Conservation (phyloP, 257 asterid genomes). For the Thymus mandschuricus region DNA sequence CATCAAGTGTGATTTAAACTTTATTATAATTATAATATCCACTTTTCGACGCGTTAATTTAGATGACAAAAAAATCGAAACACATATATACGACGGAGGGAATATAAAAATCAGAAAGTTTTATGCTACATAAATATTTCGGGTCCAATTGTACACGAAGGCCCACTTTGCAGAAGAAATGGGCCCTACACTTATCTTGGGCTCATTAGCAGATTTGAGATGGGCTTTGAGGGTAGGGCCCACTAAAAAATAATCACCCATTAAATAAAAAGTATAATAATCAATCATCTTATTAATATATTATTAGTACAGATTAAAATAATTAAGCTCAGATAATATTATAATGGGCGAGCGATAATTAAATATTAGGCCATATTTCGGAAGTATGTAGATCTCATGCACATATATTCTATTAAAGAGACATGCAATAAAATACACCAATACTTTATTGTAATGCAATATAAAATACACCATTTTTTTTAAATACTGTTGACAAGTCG, state of each 20-base stretch:
- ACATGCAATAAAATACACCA: not conserved
- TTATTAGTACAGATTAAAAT: not conserved
- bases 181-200: not conserved
- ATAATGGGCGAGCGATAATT: not conserved
- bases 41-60: too few species aligned
- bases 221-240: too few species aligned
- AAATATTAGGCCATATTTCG: not conserved
- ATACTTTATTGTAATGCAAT: not conserved
- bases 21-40: too few species aligned
- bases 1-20: too few species aligned
- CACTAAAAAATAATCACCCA: too few species aligned
- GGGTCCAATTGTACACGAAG: not conserved
- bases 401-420: not conserved
- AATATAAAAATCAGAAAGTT: too few species aligned
- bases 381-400: not conserved
- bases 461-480: not conserved
- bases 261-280: too few species aligned
- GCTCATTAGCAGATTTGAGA: too few species aligned
- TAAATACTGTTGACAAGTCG: constrained; percentile 16
- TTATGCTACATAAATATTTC: too few species aligned
- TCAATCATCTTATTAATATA: too few species aligned
- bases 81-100: too few species aligned
- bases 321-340: not conserved
- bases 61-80: too few species aligned
- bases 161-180: not conserved